Base-by-base conservation (phyloP, 805 yeast species). In the Starmerella stigmatis region DNA sequence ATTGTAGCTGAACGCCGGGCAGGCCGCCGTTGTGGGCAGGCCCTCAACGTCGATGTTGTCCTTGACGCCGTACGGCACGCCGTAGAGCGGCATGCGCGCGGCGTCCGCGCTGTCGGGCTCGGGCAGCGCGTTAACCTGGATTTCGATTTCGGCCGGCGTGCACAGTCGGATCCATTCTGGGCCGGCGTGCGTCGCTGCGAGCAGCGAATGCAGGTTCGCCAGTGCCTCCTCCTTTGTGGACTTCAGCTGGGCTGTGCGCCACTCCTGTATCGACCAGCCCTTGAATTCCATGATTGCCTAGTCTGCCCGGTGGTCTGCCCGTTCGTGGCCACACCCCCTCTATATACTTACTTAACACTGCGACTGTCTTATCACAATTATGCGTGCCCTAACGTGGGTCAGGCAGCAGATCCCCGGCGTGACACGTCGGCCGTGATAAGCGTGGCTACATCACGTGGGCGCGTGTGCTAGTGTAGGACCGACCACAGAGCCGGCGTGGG, bases 41-140 rank as follows among this genome's bases (percentile, higher is more conserved):
- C 81, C 83, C 52, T 73, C 74, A 20, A 75, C 96, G 60, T 89
- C 97, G 49, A 89, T 92, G 64, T 92, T 89, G 64, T 89, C 98
- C 63, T 89, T 89, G 37, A 89, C 76, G 13, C 96, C 98, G 36
- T 86, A 74, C 1, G 98, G 98, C 3, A 92, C 97, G 63, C 97
- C 97, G 59, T 79, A 89, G 22, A 89, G 71, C 13, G 86, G 84
- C 13, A 62, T 54, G 8, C 51, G 51, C 50, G 61, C 48, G 21
- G 34, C 26, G 7, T 13, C 21, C 15, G 20, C n/a, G 22, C 22
- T 25, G 25, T 34, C 44, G 15, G 46, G 34, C 22, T 50, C 52
- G 9, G 54, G 47, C 4, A 88, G 67, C 30, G 78, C 74, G 41
- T 71, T 71, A 86, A 94, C 85, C 64, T 89, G 97, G 53, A 78